Conservation (phyloP, 495 filamentous ascomycete species). For the Terfezia claveryi region DNA sequence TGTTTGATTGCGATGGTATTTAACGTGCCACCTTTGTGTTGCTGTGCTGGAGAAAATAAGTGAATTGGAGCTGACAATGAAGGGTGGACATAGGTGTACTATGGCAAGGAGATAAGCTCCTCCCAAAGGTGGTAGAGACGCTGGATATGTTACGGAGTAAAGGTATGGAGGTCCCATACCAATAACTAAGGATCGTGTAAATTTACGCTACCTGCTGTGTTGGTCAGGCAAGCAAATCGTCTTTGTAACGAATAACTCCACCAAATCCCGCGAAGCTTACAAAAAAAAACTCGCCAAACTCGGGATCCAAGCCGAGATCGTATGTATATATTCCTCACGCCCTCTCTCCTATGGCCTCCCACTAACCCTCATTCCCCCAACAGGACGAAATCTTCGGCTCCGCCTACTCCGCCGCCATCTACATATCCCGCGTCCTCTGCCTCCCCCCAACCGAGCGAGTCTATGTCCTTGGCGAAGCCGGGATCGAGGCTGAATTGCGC, state of each 20-base stretch:
- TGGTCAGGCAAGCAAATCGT: conserved; percentile 63
- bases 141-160: conserved; percentile 54
- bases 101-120: conserved; percentile 83
- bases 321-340: background rate
- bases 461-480: conserved; percentile 74
- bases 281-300: conserved; percentile 68
- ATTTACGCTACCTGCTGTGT: background rate
- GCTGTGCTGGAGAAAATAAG: background rate
- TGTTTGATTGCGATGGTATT: conserved; percentile 94
- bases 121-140: conserved; percentile 63
- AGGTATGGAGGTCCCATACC: conserved; percentile 28
- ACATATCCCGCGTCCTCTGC: conserved; percentile 78
- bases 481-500: conserved; percentile 71
- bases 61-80: too few species aligned
- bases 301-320: conserved; percentile 48
- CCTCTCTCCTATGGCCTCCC: background rate
- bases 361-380: background rate
- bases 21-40: background rate
- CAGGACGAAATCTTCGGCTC: conserved; percentile 88
- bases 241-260: conserved; percentile 98
- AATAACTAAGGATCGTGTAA: background rate
- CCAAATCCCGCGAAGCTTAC: conserved; percentile 82
- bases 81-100: conserved; percentile 45
- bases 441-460: conserved; percentile 71
- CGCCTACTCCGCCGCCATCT: conserved; percentile 82